These are phyloP conservation scores for Yamadazyma sp. DNA, from an alignment of 805 yeast species.

Conservation along the genomic window DNA sequence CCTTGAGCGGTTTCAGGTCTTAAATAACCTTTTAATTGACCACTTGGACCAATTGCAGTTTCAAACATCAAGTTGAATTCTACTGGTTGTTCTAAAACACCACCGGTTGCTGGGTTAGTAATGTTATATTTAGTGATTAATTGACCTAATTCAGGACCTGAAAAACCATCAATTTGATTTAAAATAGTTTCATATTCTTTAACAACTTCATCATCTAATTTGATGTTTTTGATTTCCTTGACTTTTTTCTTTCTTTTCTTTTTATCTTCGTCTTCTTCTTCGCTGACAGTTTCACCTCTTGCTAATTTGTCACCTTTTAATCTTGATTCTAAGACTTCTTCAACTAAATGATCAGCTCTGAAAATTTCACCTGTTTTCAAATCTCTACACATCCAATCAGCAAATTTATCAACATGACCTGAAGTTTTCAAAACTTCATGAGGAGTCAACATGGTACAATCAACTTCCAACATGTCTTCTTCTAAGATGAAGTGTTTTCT, in stretches of 20 bases:
- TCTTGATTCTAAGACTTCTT: constrained; percentile 94
- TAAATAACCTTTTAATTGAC: constrained; percentile 89
- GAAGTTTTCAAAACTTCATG: constrained; percentile 97
- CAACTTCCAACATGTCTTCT: constrained; percentile 99
- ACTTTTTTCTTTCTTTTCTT: constrained; percentile 83
- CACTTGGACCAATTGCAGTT: constrained; percentile 98
- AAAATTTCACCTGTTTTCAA: constrained; percentile 95
- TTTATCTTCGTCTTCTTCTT: constrained; percentile 63
- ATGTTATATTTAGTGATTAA: constrained; percentile 79
- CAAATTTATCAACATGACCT: constrained; percentile 98
- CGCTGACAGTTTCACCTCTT: constrained; percentile 65
- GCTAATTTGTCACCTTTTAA: constrained; percentile 97
- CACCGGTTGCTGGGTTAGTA: constrained; percentile 89
- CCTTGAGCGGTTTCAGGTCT: constrained; percentile 99
- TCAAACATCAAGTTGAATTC: constrained; percentile 99
- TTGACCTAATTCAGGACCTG: constrained; percentile 90
- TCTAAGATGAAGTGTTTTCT: constrained; percentile 96
- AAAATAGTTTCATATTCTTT: constrained; percentile 80
- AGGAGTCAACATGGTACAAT: constrained; percentile 97
- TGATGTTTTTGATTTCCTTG: constrained; percentile 85
- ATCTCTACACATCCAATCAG: constrained; percentile 99
- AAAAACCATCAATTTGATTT: constrained; percentile 93
- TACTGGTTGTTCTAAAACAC: constrained; percentile 79
- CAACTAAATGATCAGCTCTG: constrained; percentile 97
- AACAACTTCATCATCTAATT: constrained; percentile 77